phyloP scores from a whole-genome alignment of 2,329 filamentous ascomycete species.

The Talaromyces sp. region DNA sequence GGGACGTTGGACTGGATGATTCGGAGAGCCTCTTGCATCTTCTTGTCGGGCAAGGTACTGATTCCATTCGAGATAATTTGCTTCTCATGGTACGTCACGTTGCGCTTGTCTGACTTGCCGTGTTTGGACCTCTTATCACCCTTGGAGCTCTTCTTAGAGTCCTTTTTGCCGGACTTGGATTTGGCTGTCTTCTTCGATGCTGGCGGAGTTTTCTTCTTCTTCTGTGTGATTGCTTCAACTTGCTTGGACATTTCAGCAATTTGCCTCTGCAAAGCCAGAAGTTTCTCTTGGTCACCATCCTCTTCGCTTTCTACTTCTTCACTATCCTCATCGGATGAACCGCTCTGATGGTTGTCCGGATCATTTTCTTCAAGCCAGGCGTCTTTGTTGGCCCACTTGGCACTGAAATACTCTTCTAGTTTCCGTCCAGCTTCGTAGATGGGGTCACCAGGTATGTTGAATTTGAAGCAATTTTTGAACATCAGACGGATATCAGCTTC shows the following conservation, averaged over 20 bases:
- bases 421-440: conserved; percentile 68
- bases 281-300: conserved; percentile 58
- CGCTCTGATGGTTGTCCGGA: conserved; percentile 60
- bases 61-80: conserved; percentile 85
- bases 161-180: conserved; percentile 41
- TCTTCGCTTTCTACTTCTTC: conserved; percentile 66
- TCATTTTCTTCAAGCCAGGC: conserved; percentile 75
- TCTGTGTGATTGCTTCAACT: conserved; percentile 50
- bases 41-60: conserved; percentile 70
- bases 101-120: conserved; percentile 50
- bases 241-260: conserved; percentile 71
- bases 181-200: conserved; percentile 47
- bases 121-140: conserved; percentile 50
- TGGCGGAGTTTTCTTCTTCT: conserved; percentile 57
- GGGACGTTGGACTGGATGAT: conserved; percentile 84
- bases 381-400: conserved; percentile 72
- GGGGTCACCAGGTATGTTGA: conserved; percentile 76
- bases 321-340: conserved; percentile 66
- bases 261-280: conserved; percentile 63
- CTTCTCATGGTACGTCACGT: conserved; percentile 76
- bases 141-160: conserved; percentile 47
- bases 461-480: conserved; percentile 84
- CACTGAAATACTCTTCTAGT: conserved; percentile 70
- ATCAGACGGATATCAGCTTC: conserved; percentile 78
- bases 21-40: conserved; percentile 74